Percentiles rank a stretch among this genome's conserved stretches.
phyloP scores from a whole-genome alignment of 495 filamentous ascomycete species.

The Podospora bellae-mahoneyi region DNA sequence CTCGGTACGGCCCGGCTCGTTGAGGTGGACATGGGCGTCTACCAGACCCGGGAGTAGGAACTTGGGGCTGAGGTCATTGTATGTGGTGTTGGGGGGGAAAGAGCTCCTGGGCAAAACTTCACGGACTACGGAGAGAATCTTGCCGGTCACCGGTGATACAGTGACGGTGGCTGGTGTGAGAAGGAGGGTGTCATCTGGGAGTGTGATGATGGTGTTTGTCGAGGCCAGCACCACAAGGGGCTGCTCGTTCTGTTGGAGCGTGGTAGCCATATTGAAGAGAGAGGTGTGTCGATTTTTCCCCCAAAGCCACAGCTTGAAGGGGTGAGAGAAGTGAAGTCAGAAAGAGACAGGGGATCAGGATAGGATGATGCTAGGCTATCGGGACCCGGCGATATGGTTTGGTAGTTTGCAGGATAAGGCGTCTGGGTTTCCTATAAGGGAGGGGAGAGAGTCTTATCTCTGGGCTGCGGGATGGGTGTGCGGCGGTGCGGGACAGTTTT shows the following conservation, averaged over 20 bases:
- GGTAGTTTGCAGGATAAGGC: conserved; percentile 5
- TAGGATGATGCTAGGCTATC: not conserved
- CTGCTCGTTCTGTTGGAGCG: conserved; percentile 9
- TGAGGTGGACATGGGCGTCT: conserved; percentile 96
- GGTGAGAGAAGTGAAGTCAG: conserved; percentile 5
- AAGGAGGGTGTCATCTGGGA: conserved; percentile 52
- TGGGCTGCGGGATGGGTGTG: not conserved
- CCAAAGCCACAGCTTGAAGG: not conserved
- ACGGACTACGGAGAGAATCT: conserved; percentile 74
- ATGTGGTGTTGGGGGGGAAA: conserved; percentile 69
- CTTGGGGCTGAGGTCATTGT: conserved; percentile 82
- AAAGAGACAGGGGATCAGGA: not conserved
- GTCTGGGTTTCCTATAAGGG: not conserved
- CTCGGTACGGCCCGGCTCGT: conserved; percentile 95
- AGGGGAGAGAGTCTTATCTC: not conserved
- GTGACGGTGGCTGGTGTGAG: conserved; percentile 68
- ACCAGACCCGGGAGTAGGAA: conserved; percentile 88
- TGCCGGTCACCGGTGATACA: conserved; percentile 74
- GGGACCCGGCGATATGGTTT: not conserved
- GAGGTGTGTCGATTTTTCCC: not conserved
- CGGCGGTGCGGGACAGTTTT: not conserved
- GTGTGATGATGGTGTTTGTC: conserved; percentile 73
- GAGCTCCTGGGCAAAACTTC: conserved; percentile 65
- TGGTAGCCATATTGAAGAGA: conserved; percentile 19
- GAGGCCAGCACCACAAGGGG: conserved; percentile 68